Base-by-base conservation (phyloP, 2,329 filamentous ascomycete genomes). In the Coniella vitis region DNA sequence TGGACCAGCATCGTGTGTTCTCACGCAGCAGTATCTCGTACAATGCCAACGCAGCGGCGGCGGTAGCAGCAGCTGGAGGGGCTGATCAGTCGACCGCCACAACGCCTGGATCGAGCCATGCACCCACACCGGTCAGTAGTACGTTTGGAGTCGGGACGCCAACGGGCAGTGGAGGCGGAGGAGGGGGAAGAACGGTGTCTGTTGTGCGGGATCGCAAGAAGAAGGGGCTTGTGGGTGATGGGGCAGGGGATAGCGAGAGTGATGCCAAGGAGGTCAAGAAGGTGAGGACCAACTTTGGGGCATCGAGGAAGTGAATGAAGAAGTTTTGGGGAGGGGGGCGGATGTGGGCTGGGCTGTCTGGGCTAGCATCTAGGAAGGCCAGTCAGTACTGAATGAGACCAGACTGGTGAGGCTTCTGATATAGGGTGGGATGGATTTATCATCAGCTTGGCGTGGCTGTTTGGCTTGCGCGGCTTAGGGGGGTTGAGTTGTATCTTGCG, bases 1-100 rank as follows among this genome's bases (percentile, higher is more conserved):
- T 74, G 53, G 87, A 90, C 45, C 76, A 79, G 57, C 86, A 89
- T 62, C 75, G 86, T 55, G 84, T 91, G 47, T 91, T 91, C 65
- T 80, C 81, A 50, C 69, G 75, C 56, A 79, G 79, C 16, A 79
- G 81, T n/a, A 71, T 83, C 35, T 83, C 78, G 2, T 82, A 82
- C 57, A 76, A 78, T 52, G 66, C 71, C 7, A 64, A 65, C 32
- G 48, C 51, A 14, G 45, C 17, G 19, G 29, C 37, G 16, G 7
- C 48, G 25, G 49, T 29, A n/a, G n/a, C n/a, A n/a, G n/a, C n/a
- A n/a, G 25, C 25, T 29, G 25, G 25, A 29, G 25, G 25, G 10
- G 25, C 25, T 29, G 25, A 29, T 29, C 25, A 51, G 32, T 48
- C 44, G 20, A 36, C 37, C 17, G 48, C 52, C 40, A 38, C 55